phyloP scores from a whole-genome alignment of 768 basidiomycete genomes.

The Kwoniella sp. region DNA sequence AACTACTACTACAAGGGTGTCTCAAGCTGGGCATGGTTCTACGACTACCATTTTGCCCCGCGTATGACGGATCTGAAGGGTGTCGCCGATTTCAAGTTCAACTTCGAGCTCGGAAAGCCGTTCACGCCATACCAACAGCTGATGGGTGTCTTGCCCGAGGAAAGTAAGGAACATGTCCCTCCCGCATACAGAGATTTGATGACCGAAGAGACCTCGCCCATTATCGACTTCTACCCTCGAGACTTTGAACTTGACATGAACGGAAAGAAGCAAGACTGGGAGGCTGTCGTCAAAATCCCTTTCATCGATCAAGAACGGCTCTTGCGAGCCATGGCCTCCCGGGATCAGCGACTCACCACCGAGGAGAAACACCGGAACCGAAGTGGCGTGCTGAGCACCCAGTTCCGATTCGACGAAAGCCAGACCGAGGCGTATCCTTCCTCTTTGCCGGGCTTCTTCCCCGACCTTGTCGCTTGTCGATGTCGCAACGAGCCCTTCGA shows the following conservation, averaged over 20 bases:
- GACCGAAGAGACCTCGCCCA: slow-evolving; percentile 79
- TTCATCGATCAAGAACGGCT: slow-evolving; percentile 86
- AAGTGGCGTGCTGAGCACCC: slow-evolving; percentile 72
- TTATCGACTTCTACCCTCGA: slow-evolving; percentile 89
- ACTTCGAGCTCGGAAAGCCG: slow-evolving; percentile 82
- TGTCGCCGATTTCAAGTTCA: slow-evolving; percentile 77
- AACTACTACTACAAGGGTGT: slow-evolving; percentile 98
- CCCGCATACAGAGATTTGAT: slow-evolving; percentile 86
- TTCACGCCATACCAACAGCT: slow-evolving; percentile 93
- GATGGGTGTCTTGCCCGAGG: slow-evolving; percentile 94
- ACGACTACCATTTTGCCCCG: slow-evolving; percentile 96
- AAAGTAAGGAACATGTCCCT: slow-evolving; percentile 86
- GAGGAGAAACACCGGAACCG: slow-evolving; percentile 78
- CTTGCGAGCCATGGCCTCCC: slow-evolving; percentile 78
- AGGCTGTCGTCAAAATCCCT: slow-evolving; percentile 97
- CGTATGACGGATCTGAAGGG: slow-evolving; percentile 78
- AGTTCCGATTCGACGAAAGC: slow-evolving; percentile 70
- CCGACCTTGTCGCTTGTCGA: slow-evolving; percentile 75
- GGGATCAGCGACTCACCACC: slow-evolving; percentile 72
- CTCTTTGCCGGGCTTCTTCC: slow-evolving; percentile 93
- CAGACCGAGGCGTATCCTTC: slow-evolving; percentile 79
- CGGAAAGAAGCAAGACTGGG: slow-evolving; percentile 98
- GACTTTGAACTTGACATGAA: slow-evolving; percentile 93
- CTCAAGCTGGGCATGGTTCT: slow-evolving; percentile 98
- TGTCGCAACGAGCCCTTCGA: slow-evolving; percentile 82